Percentiles rank a stretch among this genome's conserved stretches.
Conservation (phyloP, 148 eudicot genomes). For the Rhododendron kiyosumense region DNA sequence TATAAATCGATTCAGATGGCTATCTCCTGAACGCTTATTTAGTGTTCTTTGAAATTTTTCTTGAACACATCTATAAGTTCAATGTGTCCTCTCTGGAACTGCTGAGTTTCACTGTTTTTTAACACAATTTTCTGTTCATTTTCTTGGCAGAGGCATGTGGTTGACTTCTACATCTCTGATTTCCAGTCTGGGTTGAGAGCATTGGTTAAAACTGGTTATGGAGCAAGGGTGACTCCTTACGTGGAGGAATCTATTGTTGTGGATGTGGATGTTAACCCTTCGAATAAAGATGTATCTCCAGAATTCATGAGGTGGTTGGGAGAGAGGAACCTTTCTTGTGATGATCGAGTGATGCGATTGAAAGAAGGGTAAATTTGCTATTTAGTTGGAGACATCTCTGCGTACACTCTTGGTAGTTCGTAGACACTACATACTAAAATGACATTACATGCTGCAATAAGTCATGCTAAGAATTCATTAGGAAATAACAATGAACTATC, state of each 20-base stretch:
- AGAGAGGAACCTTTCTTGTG: conserved; percentile 73
- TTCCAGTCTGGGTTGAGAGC: conserved; percentile 96
- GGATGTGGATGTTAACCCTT: conserved; percentile 70
- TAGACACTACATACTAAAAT: neutral
- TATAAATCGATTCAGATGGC: neutral
- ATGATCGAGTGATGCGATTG: conserved; percentile 77
- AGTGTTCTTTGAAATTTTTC: neutral
- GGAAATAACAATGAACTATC: neutral
- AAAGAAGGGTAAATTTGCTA: conserved; percentile 69
- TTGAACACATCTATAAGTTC: neutral
- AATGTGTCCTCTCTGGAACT: neutral
- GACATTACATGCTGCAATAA: neutral
- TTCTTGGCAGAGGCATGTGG: conserved; percentile 75
- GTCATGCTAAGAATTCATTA: neutral
- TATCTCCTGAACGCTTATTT: neutral
- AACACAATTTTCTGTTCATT: neutral
- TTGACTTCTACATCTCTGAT: conserved; percentile 93
- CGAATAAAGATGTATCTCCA: conserved; percentile 67
- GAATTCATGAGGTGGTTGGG: conserved; percentile 75
- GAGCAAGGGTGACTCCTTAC: conserved; percentile 85
- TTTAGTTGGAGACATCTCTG: neutral
- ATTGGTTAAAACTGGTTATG: conserved; percentile 86
- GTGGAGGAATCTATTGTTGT: conserved; percentile 77
- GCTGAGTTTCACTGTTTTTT: neutral
- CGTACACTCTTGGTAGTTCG: neutral